Evolutionary conservation across 2,329 filamentous ascomycete species (phyloP).

Genomic region (Zymoseptoria pseudotritici): DNA sequence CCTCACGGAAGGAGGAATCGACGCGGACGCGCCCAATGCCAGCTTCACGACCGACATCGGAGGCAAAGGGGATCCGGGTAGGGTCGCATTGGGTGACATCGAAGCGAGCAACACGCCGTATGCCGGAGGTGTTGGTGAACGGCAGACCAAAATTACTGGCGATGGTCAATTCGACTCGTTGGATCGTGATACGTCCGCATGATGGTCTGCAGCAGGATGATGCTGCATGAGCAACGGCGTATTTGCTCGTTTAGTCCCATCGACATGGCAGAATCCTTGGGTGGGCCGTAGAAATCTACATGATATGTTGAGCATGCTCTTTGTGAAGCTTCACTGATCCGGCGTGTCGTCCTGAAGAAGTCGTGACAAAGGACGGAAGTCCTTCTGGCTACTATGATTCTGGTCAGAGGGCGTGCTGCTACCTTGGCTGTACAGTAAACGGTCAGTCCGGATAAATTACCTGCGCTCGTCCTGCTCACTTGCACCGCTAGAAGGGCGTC

Average conservation of each 20-base stretch:
- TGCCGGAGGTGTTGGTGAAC: slow-evolving; percentile 25
- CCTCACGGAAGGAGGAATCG: slow-evolving; percentile 26
- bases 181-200: slow-evolving; percentile 2
- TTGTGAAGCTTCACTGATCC: too few species aligned
- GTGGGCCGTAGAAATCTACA: too few species aligned
- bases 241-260: too few species aligned
- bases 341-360: too few species aligned
- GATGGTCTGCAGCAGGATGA: background rate
- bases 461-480: background rate
- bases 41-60: slow-evolving; percentile 49
- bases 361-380: too few species aligned
- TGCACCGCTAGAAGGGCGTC: background rate
- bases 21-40: slow-evolving; percentile 35
- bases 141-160: slow-evolving; percentile 11
- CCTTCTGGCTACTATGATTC: too few species aligned
- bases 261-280: too few species aligned
- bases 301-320: too few species aligned
- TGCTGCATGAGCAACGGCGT: too few species aligned
- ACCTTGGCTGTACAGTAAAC: background rate
- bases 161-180: slow-evolving; percentile 18
- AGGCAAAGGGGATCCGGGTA: slow-evolving; percentile 47
- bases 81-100: slow-evolving; percentile 38
- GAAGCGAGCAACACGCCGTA: slow-evolving; percentile 28
- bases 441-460: background rate
- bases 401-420: background rate